phyloP scores from a whole-genome alignment of 306 rosid genomes.

The Cucurbita maxima region DNA sequence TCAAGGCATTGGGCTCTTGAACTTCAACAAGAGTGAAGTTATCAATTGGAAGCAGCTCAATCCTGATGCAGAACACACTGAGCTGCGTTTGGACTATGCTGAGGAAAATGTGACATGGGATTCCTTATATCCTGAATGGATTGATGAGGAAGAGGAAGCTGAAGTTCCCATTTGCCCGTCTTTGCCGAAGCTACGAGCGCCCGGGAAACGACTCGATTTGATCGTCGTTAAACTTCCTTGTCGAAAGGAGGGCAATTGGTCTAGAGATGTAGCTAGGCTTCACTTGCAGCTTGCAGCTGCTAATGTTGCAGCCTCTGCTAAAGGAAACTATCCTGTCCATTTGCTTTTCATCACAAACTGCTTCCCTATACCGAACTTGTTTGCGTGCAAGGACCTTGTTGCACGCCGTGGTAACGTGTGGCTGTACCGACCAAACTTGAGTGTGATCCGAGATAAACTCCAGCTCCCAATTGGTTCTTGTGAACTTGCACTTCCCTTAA shows the following conservation, averaged over 20 bases:
- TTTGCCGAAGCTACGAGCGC: slow-evolving; percentile 44
- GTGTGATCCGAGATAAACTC: slow-evolving; percentile 43
- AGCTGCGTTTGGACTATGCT: slow-evolving; percentile 38
- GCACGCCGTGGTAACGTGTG: slow-evolving; percentile 50
- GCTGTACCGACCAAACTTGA: slow-evolving; percentile 68
- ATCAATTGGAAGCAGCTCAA: slow-evolving; percentile 41
- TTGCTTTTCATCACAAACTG: slow-evolving; percentile 58
- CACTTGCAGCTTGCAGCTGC: slow-evolving; percentile 90
- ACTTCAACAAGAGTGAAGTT: slow-evolving; percentile 50
- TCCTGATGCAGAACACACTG: slow-evolving; percentile 39
- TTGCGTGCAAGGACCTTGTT: slow-evolving; percentile 55
- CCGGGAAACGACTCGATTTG: slow-evolving; percentile 56
- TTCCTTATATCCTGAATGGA: slow-evolving; percentile 87
- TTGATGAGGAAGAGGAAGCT: slow-evolving; percentile 83
- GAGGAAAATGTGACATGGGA: slow-evolving; percentile 64
- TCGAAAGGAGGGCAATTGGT: slow-evolving; percentile 55
- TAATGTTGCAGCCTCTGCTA: slow-evolving; percentile 57
- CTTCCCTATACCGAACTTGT: slow-evolving; percentile 68
- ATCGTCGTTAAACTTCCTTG: slow-evolving; percentile 82
- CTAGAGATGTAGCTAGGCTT: slow-evolving; percentile 77
- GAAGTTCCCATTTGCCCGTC: slow-evolving; percentile 72
- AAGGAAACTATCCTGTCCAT: slow-evolving; percentile 52
- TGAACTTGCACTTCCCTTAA: slow-evolving; percentile 79
- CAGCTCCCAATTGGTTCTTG: slow-evolving; percentile 86
- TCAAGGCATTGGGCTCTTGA: slow-evolving; percentile 63